phyloP scores from a whole-genome alignment of 495 filamentous ascomycete genomes.

The Amorphotheca resinae region DNA sequence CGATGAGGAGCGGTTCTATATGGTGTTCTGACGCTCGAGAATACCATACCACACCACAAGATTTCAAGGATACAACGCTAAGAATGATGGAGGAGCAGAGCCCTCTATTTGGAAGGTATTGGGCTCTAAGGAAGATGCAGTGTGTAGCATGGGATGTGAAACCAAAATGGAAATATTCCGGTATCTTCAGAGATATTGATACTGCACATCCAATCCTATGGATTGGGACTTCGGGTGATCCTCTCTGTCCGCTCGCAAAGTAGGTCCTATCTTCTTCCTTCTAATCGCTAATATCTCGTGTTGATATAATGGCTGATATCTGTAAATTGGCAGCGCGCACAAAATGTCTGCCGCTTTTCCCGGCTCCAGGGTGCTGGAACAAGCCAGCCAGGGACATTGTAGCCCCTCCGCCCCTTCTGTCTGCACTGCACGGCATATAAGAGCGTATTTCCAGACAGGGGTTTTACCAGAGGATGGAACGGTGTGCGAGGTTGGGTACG shows the following conservation, averaged over 20 bases:
- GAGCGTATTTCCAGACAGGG: slow-evolving; percentile 18
- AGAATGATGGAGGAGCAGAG: background rate
- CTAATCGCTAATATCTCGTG: background rate
- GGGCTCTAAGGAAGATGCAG: slow-evolving; percentile 36
- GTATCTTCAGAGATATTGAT: slow-evolving; percentile 20
- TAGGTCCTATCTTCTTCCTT: background rate
- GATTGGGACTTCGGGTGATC: slow-evolving; percentile 43
- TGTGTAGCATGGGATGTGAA: slow-evolving; percentile 47
- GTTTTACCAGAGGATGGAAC: slow-evolving; percentile 9
- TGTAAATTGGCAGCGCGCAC: slow-evolving; percentile 24
- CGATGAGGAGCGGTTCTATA: background rate
- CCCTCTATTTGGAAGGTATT: slow-evolving; percentile 28
- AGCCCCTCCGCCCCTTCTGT: slow-evolving; percentile 9
- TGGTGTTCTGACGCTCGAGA: background rate
- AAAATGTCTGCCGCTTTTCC: slow-evolving; percentile 38
- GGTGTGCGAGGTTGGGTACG: slow-evolving; percentile 11
- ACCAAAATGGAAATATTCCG: slow-evolving; percentile 43
- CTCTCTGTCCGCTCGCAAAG: slow-evolving; percentile 36
- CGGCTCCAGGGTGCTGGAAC: slow-evolving; percentile 40
- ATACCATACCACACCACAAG: background rate
- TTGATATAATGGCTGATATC: background rate
- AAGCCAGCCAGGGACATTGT: slow-evolving; percentile 36
- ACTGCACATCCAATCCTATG: slow-evolving; percentile 42
- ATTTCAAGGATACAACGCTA: background rate
- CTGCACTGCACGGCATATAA: slow-evolving; percentile 12